Conservation (phyloP, 768 basidiomycete genomes). For the Rhodocollybia butyracea region DNA sequence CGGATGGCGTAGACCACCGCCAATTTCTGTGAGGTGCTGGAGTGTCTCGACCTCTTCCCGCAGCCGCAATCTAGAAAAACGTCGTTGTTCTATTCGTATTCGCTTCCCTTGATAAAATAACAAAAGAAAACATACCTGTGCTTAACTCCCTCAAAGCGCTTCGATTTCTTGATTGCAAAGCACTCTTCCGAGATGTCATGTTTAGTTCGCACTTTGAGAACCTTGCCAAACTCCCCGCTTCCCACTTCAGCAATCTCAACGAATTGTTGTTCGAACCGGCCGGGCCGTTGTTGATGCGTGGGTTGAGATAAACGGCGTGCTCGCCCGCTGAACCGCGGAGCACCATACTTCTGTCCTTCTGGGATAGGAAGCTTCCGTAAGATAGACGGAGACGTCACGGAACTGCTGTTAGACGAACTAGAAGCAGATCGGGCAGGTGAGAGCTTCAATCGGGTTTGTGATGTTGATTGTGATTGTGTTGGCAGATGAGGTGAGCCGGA, state of each 20-base stretch:
- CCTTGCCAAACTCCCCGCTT: constrained; percentile 91
- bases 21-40: constrained; percentile 59
- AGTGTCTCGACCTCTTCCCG: constrained; percentile 94
- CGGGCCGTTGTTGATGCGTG: constrained; percentile 45
- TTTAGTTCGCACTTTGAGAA: constrained; percentile 79
- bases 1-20: constrained; percentile 50
- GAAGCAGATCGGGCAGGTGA: constrained; percentile 49
- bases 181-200: constrained; percentile 46
- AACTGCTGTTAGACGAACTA: constrained; percentile 56
- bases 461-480: constrained; percentile 41
- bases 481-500: constrained; percentile 48
- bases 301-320: constrained; percentile 35
- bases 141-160: constrained; percentile 85
- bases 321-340: constrained; percentile 11
- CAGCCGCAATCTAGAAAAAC: constrained; percentile 61
- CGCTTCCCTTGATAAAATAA: no score
- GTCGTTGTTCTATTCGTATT: no score
- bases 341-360: constrained; percentile 18
- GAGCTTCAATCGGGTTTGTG: constrained; percentile 35
- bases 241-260: constrained; percentile 79
- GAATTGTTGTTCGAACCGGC: constrained; percentile 80
- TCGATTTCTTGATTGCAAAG: constrained; percentile 93
- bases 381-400: constrained; percentile 43
- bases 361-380: constrained; percentile 26
- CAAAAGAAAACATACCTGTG: constrained; percentile 82